Evolutionary conservation across 148 eudicot species (phyloP).

Genomic region (Chenopodium album): DNA sequence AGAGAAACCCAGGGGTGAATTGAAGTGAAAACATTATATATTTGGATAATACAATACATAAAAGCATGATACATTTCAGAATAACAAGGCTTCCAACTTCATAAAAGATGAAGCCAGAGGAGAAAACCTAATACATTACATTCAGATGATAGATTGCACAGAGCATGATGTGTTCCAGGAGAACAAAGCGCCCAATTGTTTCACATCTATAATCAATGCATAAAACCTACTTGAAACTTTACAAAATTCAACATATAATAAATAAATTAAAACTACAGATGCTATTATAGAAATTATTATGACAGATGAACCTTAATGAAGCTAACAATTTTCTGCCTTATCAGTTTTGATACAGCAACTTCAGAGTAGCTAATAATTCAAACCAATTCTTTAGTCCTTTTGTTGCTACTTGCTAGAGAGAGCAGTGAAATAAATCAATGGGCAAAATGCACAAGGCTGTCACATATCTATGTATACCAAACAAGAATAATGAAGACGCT

Average conservation of each 20-base stretch:
- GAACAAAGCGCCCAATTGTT: background rate
- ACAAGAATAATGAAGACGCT: background rate
- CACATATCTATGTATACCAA: background rate
- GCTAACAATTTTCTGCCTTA: background rate
- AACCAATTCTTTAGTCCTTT: background rate
- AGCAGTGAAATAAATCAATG: background rate
- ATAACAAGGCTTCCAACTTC: background rate
- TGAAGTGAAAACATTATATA: slow-evolving; percentile 12
- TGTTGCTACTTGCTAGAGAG: background rate
- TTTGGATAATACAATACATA: background rate
- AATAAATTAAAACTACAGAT: background rate
- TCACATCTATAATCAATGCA: background rate
- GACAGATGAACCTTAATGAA: background rate
- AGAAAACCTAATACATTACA: background rate
- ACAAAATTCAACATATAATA: background rate
- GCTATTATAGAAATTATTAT: background rate
- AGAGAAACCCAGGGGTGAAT: slow-evolving; percentile 4
- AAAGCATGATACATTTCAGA: background rate
- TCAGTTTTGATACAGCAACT: background rate
- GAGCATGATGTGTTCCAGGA: background rate
- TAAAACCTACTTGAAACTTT: background rate
- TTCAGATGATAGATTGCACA: background rate
- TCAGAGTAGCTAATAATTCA: background rate
- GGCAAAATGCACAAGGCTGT: background rate
- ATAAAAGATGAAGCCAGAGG: background rate